These are phyloP conservation scores for Persicaria maculosa DNA, from an alignment of 148 eudicot genomes.

Conservation along the genomic window DNA sequence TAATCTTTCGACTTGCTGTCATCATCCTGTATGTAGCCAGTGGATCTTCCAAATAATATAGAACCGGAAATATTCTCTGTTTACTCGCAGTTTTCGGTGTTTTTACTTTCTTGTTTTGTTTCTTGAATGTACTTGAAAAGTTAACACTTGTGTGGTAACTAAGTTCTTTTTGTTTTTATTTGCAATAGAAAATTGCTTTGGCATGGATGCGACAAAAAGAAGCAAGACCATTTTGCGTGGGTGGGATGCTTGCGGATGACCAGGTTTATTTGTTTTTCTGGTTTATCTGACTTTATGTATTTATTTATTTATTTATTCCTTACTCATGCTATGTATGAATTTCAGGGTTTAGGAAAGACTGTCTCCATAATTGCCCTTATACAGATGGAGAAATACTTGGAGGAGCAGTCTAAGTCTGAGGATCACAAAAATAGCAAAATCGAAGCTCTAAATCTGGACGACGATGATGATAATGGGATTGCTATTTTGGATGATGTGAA, in stretches of 20 bases:
- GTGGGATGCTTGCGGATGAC: constrained; percentile 98
- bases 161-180: not conserved
- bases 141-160: not conserved
- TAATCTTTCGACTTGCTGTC: too few relatives aligned
- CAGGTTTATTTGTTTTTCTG: constrained; percentile 42
- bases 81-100: not conserved
- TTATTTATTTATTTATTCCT: not conserved
- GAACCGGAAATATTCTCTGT: not conserved
- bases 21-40: too few relatives aligned
- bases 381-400: constrained; percentile 50
- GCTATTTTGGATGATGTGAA: constrained; percentile 26
- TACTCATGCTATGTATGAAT: constrained; percentile 7
- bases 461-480: constrained; percentile 55
- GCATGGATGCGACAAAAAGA: constrained; percentile 97
- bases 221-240: constrained; percentile 62
- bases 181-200: constrained; percentile 80
- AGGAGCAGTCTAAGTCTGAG: constrained; percentile 49
- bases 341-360: constrained; percentile 97
- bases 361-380: constrained; percentile 85
- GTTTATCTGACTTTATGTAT: not conserved
- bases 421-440: constrained; percentile 29
- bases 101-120: not conserved
- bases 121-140: not conserved
- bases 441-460: constrained; percentile 75
- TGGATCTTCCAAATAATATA: not conserved